Evolutionary conservation across 495 filamentous ascomycete genomes (phyloP).

Genomic region (Daldinia grandis): DNA sequence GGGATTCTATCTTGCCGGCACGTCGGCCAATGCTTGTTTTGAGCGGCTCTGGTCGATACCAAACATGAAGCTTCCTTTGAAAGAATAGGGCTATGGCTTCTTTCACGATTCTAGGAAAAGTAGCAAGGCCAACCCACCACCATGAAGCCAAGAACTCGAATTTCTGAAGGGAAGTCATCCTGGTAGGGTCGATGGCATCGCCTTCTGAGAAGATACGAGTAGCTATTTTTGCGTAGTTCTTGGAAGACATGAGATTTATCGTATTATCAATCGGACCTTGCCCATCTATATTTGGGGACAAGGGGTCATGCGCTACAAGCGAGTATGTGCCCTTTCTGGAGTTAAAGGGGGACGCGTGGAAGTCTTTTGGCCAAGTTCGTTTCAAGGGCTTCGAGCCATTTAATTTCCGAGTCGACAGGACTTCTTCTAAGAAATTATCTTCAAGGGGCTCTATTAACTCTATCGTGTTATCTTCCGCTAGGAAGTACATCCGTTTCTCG

Average conservation of each 20-base stretch:
- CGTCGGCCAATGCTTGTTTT: slow-evolving; percentile 58
- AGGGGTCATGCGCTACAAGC: slow-evolving; percentile 63
- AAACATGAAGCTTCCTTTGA: slow-evolving; percentile 61
- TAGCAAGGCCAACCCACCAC: slow-evolving; percentile 70
- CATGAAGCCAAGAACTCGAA: slow-evolving; percentile 61
- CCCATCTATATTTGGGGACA: slow-evolving; percentile 49
- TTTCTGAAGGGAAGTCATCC: slow-evolving; percentile 51
- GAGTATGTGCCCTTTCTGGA: slow-evolving; percentile 68
- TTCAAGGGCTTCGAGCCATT: slow-evolving; percentile 48
- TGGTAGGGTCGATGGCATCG: slow-evolving; percentile 57
- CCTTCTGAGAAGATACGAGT: slow-evolving; percentile 60
- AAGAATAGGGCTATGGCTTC: slow-evolving; percentile 66
- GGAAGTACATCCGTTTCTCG: slow-evolving; percentile 71
- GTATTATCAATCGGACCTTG: slow-evolving; percentile 58
- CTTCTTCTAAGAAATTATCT: slow-evolving; percentile 7
- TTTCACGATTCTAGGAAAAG: slow-evolving; percentile 67
- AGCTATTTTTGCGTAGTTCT: slow-evolving; percentile 62
- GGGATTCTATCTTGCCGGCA: slow-evolving; percentile 54
- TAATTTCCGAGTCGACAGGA: not conserved
- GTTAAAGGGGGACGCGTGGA: slow-evolving; percentile 80
- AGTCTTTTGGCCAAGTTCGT: slow-evolving; percentile 69
- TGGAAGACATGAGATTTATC: slow-evolving; percentile 65
- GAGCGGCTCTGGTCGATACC: slow-evolving; percentile 65
- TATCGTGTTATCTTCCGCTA: slow-evolving; percentile 46
- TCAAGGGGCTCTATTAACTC: slow-evolving; percentile 22